Base-by-base conservation (phyloP, 2,329 filamentous ascomycete species). In the Byssoonygena ceratinophila region DNA sequence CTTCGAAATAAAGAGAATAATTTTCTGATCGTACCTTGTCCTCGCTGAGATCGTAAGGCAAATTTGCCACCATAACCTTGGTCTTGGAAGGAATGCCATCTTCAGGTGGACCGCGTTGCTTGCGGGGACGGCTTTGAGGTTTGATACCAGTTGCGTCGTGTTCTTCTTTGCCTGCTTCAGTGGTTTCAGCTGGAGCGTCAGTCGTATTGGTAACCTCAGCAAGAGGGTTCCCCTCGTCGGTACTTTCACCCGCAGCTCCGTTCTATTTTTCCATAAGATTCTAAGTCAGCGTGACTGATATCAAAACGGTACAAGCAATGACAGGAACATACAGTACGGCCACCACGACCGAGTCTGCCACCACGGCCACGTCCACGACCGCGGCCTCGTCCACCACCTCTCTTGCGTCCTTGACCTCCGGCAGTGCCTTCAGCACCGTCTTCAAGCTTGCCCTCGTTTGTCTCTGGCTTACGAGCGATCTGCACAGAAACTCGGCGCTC, bases 11-110 rank as follows among this genome's bases (percentile, higher is more conserved):
- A n/a, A n/a, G n/a, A n/a, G n/a, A n/a, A n/a, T n/a, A n/a, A n/a
- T n/a, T n/a, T n/a, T n/a, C n/a, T n/a, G n/a, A n/a, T 29, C 40
- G 41, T 36, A 94, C 91, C 83, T 91, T 94, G 67, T 97, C 90
- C 77, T 98, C 92, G 64, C 85, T 91, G 71, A 97, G 81, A 76
- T 98, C 91, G 69, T 98, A 98, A 50, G 92, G 92, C 58, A 98
- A 82, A 79, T 98, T 98, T 67, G 92, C 92, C 66, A 98, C 92
- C 92, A 98, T 98, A 75, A 98, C 88, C 85, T 98, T 98, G 74
- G 87, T 97, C 84, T 96, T 96, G 74, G 91, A 97, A 60, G 92
- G 85, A 66, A 98, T 87, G 63, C 92, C 92, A 70, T 98, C 91
- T 72, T 94, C 91, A 56, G 92, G 92, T 60, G 92, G 92, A 59